Percentiles rank a stretch among this genome's conserved stretches.
These are phyloP conservation scores for Neurospora hispaniola DNA, from an alignment of 495 filamentous ascomycete species.

Conservation along the genomic window DNA sequence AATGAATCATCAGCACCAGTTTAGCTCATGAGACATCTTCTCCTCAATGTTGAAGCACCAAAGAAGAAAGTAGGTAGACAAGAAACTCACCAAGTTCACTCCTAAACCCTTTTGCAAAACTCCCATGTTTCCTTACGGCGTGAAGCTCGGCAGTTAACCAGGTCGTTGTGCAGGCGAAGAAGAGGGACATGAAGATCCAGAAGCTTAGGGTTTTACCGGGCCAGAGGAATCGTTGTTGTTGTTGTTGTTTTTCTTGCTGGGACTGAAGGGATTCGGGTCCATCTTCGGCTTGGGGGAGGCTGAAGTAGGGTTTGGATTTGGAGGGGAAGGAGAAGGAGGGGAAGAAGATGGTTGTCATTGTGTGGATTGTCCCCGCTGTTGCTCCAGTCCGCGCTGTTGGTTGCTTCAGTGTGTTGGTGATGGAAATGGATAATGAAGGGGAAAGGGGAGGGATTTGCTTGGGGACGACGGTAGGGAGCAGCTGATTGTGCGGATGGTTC, in stretches of 20 bases:
- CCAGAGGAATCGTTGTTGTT: neutral
- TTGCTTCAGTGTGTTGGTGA: neutral
- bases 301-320: neutral
- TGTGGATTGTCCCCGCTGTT: neutral
- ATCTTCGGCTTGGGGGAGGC: constrained; percentile 1
- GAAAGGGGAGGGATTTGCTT: neutral
- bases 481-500: neutral
- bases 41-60: too few relatives aligned
- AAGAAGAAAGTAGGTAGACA: too few relatives aligned
- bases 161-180: constrained; percentile 1
- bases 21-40: too few relatives aligned
- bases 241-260: neutral
- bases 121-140: neutral
- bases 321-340: neutral
- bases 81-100: neutral
- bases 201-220: neutral
- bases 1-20: neutral
- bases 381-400: too few relatives aligned
- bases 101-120: neutral
- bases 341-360: neutral
- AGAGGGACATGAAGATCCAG: constrained; percentile 1
- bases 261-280: neutral
- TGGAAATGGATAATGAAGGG: neutral
- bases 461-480: neutral
- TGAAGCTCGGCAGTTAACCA: constrained; percentile 1